Conservation (phyloP, 1,284 basidiomycete species). For the Termitomyces sp. region DNA sequence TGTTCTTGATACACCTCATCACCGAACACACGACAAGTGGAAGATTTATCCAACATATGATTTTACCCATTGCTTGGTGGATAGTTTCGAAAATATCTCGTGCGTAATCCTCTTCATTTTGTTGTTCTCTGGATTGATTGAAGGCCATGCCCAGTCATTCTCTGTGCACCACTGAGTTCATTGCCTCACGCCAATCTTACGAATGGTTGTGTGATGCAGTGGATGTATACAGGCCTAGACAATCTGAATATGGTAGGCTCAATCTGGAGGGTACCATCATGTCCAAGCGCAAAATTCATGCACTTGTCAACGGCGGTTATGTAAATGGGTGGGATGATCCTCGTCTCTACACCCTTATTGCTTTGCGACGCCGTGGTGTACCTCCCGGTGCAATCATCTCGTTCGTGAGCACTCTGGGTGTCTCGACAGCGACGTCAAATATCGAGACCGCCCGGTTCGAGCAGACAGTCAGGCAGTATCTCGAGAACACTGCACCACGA, state of each 20-base stretch:
- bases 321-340: constrained; percentile 98
- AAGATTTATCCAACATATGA: constrained; percentile 97
- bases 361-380: constrained; percentile 89
- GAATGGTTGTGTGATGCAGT: constrained; percentile 99
- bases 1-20: constrained; percentile 87
- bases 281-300: constrained; percentile 94
- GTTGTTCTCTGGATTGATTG: background rate
- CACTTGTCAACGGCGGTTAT: constrained; percentile 80
- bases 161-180: constrained; percentile 95
- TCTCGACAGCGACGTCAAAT: constrained; percentile 82
- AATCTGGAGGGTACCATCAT: constrained; percentile 94
- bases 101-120: constrained; percentile 38
- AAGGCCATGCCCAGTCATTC: constrained; percentile 68
- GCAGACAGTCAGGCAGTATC: constrained; percentile 81
- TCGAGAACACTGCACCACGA: constrained; percentile 86
- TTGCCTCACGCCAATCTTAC: constrained; percentile 95
- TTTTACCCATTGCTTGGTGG: constrained; percentile 97
- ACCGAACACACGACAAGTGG: constrained; percentile 93
- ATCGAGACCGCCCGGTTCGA: constrained; percentile 91
- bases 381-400: constrained; percentile 93
- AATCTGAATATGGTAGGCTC: constrained; percentile 95
- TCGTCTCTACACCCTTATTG: constrained; percentile 96
- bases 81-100: constrained; percentile 99
- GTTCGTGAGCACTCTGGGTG: constrained; percentile 91
- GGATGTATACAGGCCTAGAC: constrained; percentile 96